Conservation (phyloP, 164 flowering plant species). For the Protea cynaroides region DNA sequence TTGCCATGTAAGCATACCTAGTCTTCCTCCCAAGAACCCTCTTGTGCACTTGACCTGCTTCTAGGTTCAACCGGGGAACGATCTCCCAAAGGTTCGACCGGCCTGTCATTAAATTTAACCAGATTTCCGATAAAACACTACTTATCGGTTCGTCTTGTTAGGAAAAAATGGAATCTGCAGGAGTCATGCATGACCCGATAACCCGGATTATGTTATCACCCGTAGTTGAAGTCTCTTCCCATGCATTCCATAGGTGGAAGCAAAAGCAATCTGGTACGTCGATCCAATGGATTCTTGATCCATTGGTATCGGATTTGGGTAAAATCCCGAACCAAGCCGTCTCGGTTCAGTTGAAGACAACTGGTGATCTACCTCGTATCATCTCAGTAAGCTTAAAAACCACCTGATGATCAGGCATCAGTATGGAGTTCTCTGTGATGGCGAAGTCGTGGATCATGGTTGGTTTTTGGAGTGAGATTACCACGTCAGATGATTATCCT, state of each 20-base stretch:
- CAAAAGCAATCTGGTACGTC: constrained; percentile 49
- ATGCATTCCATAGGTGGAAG: constrained; percentile 58
- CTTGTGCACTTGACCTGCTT: constrained; percentile 47
- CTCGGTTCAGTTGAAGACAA: constrained; percentile 31
- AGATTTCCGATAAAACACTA: constrained; percentile 36
- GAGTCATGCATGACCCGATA: constrained; percentile 59
- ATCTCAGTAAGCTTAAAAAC: constrained; percentile 52
- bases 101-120: constrained; percentile 35
- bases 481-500: constrained; percentile 35
- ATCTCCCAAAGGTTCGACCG: constrained; percentile 35
- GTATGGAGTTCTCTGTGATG: constrained; percentile 36
- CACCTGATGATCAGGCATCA: constrained; percentile 57
- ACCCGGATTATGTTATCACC: constrained; percentile 30
- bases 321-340: constrained; percentile 44
- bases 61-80: constrained; percentile 37
- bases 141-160: constrained; percentile 12
- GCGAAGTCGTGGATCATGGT: constrained; percentile 56
- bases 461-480: constrained; percentile 30
- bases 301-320: constrained; percentile 24
- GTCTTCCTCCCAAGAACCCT: constrained; percentile 30
- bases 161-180: constrained; percentile 45
- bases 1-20: constrained; percentile 40
- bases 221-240: constrained; percentile 34
- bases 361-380: constrained; percentile 53
- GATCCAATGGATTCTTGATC: constrained; percentile 36